Base-by-base conservation (phyloP, 1,139 yeast genomes). In the Williopsis jadinii region DNA sequence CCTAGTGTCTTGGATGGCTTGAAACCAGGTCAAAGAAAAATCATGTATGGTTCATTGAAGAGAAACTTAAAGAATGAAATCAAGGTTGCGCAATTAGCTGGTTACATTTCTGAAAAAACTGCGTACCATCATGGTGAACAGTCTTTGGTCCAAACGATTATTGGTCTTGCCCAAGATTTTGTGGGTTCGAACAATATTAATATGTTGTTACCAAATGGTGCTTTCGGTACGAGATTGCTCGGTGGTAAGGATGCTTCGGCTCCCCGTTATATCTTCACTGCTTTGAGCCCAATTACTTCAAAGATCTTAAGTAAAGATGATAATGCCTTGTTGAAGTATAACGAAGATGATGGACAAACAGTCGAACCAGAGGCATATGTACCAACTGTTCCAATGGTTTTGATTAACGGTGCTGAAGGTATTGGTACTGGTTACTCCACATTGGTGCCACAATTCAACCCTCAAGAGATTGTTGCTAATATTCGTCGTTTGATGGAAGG, bases 191-290 rank as follows among this genome's bases (percentile, higher is more conserved):
- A 94, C 58, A 94, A 94, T 57, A 67, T 94, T 53, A 85, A 94
- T 59, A 57, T 87, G 38, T 69, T 94, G 52, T 74, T 80, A 61
- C 98, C 99, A 36, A 84, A 83, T 60, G 99, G 99, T 70, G 84
- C 90, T 28, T 94, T 94, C 61, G 99, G 99, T 73, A 83, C 97
- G 2, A 79, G 99, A 66, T 92, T 95, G 34, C 75, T 88, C 30
- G 98, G 99, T 63, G 99, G 99, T 68, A 94, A 94, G 61, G 98
- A 94, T 70, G 94, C 88, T 26, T 86, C 97, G n/a, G 97, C 97
- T 35, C 84, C 97, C 46, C 90, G 99, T 76, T 94, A 94, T 69
- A 90, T 94, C 63, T 86, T 77, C 61, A 94, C 99, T 0, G 92
- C 86, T 56, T 66, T 92, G 52, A 79, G 77, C 46, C 78, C 82